Evolutionary conservation across 768 basidiomycete species (phyloP), one percentile per base, ranked within the genome.

Genomic region (Leccinum fibrillosum): DNA sequence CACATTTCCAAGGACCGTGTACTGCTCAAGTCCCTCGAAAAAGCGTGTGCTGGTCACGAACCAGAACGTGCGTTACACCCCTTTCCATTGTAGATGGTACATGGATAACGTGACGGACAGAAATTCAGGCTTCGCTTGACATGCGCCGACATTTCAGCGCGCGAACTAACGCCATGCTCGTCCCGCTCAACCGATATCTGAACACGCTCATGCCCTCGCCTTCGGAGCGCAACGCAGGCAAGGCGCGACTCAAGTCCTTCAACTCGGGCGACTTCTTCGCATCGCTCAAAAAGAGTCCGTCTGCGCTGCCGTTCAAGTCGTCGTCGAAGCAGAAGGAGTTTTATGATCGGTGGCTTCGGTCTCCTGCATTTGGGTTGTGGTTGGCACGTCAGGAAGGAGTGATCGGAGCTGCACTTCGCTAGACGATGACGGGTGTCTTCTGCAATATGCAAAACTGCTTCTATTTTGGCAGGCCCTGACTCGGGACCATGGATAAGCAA

Each of bases 101-200:
- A 19, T 21, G 52, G 42, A 56, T 54, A 50, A 32, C 48, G 26
- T n/a, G 50, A 32, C 37, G 19, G 9, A 48, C 66, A 91, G 89
- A 78, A 64, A 72, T 86, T 7, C 80, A 82, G 42, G 83, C 83
- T 26, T 92, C 82, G 54, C 82, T 84, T 7, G 80, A 75, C 54
- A 77, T 96, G 12, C 85, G 92, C 23, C 78, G 84, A 49, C 93
- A 98, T 68, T 93, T 98, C 70, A 85, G 85, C 54, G 83, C 89
- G 42, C 82, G 95, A 48, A 93, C 96, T 1, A 90, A 88, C 19
- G 88, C 88, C 54, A 79, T 98, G 60, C 82, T 98, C 21, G 87
- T 91, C 2, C 96, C 96, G 0, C 80, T 98, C 5, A 88, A 95
- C 64, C 84, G 95, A 62, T 98, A 98, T 77, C 85, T 98, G 44